These are phyloP conservation scores for Ligustrum vulgare DNA, from an alignment of 257 asterid genomes.

Conservation along the genomic window DNA sequence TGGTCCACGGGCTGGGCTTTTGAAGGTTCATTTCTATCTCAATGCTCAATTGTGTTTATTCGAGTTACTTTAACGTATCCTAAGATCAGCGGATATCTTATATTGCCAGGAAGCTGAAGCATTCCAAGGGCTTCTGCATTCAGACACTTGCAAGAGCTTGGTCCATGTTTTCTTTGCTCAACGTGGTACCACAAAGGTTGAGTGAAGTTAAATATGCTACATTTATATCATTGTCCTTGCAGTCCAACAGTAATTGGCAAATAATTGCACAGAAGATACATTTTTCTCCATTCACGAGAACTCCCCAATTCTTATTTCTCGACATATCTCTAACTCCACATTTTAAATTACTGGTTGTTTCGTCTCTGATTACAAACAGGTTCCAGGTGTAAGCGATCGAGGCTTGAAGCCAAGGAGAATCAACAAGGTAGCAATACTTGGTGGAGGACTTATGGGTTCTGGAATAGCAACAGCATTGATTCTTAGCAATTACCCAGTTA, in stretches of 20 bases:
- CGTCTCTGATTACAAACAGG: constrained; percentile 41
- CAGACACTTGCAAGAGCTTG: constrained; percentile 89
- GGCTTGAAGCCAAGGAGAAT: constrained; percentile 78
- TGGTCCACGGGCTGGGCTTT: constrained; percentile 86
- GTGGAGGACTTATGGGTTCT: constrained; percentile 99
- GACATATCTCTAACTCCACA: not conserved
- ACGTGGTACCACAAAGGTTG: constrained; percentile 91
- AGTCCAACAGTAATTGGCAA: not conserved
- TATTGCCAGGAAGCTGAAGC: constrained; percentile 84
- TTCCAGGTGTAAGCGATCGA: constrained; percentile 81
- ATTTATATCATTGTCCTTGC: not conserved
- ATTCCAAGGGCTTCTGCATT: constrained; percentile 66
- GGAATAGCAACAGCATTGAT: constrained; percentile 91
- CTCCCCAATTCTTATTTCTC: not conserved
- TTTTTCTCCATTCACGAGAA: not conserved
- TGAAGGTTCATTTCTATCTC: constrained; percentile 57
- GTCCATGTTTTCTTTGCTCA: constrained; percentile 95
- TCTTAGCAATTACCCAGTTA: constrained; percentile 65
- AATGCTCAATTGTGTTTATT: constrained; percentile 10
- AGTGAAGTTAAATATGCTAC: constrained; percentile 1
- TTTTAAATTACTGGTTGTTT: not conserved
- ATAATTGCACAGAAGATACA: not conserved
- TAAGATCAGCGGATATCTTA: constrained; percentile 1
- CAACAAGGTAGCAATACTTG: constrained; percentile 83
- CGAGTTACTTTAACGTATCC: not conserved